Base-by-base conservation (phyloP, 805 yeast genomes). In the Myxozyma geophila region DNA sequence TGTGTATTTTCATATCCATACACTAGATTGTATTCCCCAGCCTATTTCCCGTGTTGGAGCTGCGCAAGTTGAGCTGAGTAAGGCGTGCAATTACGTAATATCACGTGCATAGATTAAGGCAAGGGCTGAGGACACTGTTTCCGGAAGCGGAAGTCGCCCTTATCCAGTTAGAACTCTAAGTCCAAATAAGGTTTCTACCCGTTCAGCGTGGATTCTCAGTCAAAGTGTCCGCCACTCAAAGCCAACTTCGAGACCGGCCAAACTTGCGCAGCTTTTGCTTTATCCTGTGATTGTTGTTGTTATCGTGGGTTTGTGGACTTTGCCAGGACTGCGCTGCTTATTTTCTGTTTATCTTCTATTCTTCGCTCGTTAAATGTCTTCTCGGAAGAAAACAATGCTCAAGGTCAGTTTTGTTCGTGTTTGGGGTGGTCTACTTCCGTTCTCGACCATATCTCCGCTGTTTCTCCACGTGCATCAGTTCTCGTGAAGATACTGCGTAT, bases 381-480 rank as follows among this genome's bases (percentile, higher is more conserved):
- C 67, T 44, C 65, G 75, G 59, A 75, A 76, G 74, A 77, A 77
- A 72, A 72, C 78, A 58, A 77, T 78, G 78, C 76, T 85, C 83
- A 70, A 81, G 81, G 70, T 65, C 21, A 9, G 58, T 39, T 15
- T 13, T 7, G 51, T 4, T 12, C 8, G 8, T n/a, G 9, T 9
- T 28, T 9, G 23, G 19, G 44, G 19, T 28, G 36, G 35, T 23
- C 28, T 50, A 6, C 6, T 28, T 21, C 15, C 43, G 15, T 33
- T 1, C 19, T 17, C 40, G 12, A 33, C 35, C 21, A 23, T 19
- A 7, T 13, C n/a, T n/a, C 56, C 43, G 36, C 61, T 23, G 61
- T 23, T 40, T 12, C 15, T n/a, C 36, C 12, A 6, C 19, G 12
- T 8, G 47, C 21, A 49, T 33, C 1, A 2, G 7, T 55, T 9